Conservation (phyloP, 202 grass and related monocot genomes). For the Elaeis oleifera region DNA sequence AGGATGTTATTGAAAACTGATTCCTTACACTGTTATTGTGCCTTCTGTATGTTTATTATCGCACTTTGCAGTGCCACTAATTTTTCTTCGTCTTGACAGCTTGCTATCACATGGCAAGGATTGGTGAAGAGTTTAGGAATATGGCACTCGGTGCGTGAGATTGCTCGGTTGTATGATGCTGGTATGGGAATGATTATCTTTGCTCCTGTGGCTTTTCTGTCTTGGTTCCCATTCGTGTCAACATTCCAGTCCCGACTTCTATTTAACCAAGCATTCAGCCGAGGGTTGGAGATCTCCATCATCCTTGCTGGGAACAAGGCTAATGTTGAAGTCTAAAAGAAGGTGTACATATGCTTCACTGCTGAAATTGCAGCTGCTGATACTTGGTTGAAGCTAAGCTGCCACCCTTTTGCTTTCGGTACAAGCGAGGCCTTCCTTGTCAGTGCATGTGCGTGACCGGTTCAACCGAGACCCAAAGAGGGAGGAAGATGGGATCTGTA, state of each 20-base stretch:
- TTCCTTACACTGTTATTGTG: too few species aligned
- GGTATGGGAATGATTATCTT: slow-evolving; percentile 88
- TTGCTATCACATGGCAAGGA: slow-evolving; percentile 54
- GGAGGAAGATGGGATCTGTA: too few species aligned
- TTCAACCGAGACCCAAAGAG: too few species aligned
- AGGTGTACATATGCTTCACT: not conserved
- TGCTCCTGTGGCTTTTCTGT: slow-evolving; percentile 68
- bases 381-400: too few species aligned
- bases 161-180: slow-evolving; percentile 81
- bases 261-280: slow-evolving; percentile 94
- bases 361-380: too few species aligned
- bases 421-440: too few species aligned
- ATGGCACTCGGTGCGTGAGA: slow-evolving; percentile 74
- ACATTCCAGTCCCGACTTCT: slow-evolving; percentile 84
- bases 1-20: too few species aligned
- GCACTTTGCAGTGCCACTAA: too few species aligned
- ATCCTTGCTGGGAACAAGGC: slow-evolving; percentile 95
- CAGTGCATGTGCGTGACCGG: too few species aligned
- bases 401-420: too few species aligned
- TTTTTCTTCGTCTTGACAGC: slow-evolving; percentile 25
- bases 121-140: slow-evolving; percentile 32
- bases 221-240: slow-evolving; percentile 98
- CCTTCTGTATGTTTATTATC: too few species aligned
- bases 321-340: slow-evolving; percentile 47
- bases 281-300: slow-evolving; percentile 87